These are phyloP conservation scores for Hyaloscypha bicolor DNA, from an alignment of 495 filamentous ascomycete species.

Conservation along the genomic window DNA sequence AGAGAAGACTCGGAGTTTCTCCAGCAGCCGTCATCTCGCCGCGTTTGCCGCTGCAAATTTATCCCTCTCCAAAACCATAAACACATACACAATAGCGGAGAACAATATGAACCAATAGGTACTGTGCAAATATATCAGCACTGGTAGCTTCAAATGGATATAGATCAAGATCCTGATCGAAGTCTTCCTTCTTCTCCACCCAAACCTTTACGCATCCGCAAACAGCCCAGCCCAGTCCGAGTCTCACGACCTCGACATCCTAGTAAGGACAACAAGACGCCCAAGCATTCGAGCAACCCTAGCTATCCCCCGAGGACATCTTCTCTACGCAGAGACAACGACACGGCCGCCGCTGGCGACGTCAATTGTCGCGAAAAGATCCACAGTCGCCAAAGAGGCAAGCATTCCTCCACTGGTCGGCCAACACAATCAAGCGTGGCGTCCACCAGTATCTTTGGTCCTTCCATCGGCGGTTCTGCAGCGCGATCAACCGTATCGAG, in stretches of 20 bases:
- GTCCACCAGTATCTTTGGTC: slow-evolving; percentile 5
- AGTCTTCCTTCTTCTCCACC: slow-evolving; percentile 2
- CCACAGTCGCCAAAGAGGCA: background rate
- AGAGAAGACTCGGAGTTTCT: too few relatives aligned
- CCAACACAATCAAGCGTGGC: background rate
- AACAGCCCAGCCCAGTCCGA: slow-evolving; percentile 18
- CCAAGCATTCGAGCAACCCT: background rate
- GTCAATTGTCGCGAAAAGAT: background rate
- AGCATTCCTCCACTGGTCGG: background rate
- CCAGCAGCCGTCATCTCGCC: too few relatives aligned
- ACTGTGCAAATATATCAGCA: slow-evolving; percentile 5
- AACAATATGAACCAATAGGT: background rate
- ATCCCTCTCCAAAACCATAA: background rate
- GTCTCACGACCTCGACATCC: slow-evolving; percentile 6
- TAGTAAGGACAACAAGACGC: slow-evolving; percentile 1
- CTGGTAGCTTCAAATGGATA: slow-evolving; percentile 11
- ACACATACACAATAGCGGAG: background rate
- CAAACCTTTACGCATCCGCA: slow-evolving; percentile 25
- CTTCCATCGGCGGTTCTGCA: background rate
- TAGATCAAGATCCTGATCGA: background rate
- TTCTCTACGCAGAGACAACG: slow-evolving; percentile 9
- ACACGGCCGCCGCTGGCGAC: background rate
- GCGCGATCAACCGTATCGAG: slow-evolving; percentile 20
- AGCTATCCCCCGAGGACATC: slow-evolving; percentile 26
- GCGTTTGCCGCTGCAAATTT: background rate